A percentile compares a stretch with the other conserved stretches of the same genome.
phyloP scores from a whole-genome alignment of 768 basidiomycete genomes.

The Trametes cubensis region DNA sequence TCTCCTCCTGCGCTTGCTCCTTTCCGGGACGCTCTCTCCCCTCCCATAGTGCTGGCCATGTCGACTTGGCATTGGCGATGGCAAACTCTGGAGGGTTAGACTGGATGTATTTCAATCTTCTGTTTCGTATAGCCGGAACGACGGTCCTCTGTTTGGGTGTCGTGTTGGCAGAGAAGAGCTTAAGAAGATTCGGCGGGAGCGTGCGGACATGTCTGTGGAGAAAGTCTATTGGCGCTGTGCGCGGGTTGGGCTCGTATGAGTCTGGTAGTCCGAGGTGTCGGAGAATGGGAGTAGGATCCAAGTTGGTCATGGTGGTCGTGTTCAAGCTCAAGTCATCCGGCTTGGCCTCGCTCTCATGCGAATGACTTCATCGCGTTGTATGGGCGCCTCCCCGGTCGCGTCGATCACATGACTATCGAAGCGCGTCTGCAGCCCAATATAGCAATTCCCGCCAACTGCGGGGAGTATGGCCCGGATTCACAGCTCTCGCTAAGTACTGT shows the following conservation, averaged over 20 bases:
- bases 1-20: conserved; percentile 66
- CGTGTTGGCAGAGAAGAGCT: conserved; percentile 44
- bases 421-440: conserved; percentile 1
- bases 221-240: conserved; percentile 61
- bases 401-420: conserved; percentile 2
- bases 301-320: conserved; percentile 1
- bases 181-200: conserved; percentile 68
- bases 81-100: conserved; percentile 57
- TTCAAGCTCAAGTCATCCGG: not conserved
- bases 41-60: conserved; percentile 73
- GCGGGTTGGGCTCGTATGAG: conserved; percentile 64
- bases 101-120: conserved; percentile 64
- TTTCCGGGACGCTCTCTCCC: conserved; percentile 52
- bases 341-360: no score
- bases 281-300: conserved; percentile 33
- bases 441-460: conserved; percentile 20
- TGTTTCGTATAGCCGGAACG: conserved; percentile 69
- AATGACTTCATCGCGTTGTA: not conserved
- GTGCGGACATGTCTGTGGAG: conserved; percentile 57
- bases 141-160: conserved; percentile 67
- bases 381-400: not conserved
- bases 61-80: conserved; percentile 52
- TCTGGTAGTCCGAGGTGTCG: conserved; percentile 59
- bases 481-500: not conserved
- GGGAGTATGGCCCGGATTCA: not conserved